Percentiles rank a stretch among this genome's conserved stretches.
These are phyloP conservation scores for Coemansia sp. DNA, from an alignment of 192 early-diverging fungal genomes.

Conservation along the genomic window DNA sequence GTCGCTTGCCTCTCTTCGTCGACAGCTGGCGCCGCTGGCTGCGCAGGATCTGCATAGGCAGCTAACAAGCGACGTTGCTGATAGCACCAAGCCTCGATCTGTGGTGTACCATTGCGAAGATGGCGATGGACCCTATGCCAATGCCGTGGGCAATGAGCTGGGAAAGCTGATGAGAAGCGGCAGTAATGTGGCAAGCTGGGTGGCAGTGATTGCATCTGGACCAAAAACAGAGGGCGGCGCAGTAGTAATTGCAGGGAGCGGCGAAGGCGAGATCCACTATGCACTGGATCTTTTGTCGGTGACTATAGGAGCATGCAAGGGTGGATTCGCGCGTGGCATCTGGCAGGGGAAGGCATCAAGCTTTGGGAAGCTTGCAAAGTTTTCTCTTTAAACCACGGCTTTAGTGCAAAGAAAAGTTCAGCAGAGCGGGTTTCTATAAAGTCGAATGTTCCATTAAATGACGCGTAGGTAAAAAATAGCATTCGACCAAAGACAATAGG, in stretches of 20 bases:
- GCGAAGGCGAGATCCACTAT: background rate
- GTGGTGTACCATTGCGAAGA: constrained; percentile 29
- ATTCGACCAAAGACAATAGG: too few relatives aligned
- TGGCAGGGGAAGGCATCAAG: constrained; percentile 28
- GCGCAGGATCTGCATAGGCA: constrained; percentile 15
- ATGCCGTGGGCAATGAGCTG: constrained; percentile 15
- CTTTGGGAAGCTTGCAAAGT: constrained; percentile 11
- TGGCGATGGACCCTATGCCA: constrained; percentile 29
- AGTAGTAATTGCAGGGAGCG: constrained; percentile 18
- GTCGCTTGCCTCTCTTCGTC: constrained; percentile 15
- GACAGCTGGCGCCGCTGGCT: constrained; percentile 21
- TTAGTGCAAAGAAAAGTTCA: background rate
- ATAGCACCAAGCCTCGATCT: background rate
- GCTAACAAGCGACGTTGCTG: background rate
- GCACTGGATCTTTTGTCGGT: constrained; percentile 10
- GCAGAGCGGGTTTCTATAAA: too few relatives aligned
- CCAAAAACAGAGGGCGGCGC: constrained; percentile 23
- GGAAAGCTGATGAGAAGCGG: constrained; percentile 8
- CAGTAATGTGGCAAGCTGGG: constrained; percentile 5
- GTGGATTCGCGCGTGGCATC: constrained; percentile 22
- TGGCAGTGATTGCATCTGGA: constrained; percentile 19
- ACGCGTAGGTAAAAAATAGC: too few relatives aligned
- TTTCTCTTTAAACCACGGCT: background rate
- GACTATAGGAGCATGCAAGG: constrained; percentile 22
- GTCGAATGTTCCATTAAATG: background rate